Evolutionary conservation across 1,139 yeast species (phyloP).

Genomic region (Diutina pseudorugosa): DNA sequence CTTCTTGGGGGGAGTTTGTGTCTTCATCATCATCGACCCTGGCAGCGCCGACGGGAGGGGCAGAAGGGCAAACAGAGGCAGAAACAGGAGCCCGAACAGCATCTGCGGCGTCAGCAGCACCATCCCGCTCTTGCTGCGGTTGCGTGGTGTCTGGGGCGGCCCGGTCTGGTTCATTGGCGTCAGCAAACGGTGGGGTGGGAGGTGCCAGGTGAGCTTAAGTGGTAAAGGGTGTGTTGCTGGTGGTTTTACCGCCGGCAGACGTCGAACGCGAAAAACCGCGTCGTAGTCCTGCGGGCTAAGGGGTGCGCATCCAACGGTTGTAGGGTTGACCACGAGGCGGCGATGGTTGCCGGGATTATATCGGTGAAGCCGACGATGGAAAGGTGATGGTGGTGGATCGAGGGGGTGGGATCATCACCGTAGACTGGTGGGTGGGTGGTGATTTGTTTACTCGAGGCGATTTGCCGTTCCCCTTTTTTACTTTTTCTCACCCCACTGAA

Average conservation of each 20-base stretch:
- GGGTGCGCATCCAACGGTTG: background rate
- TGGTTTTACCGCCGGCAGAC: background rate
- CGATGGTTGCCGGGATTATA: background rate
- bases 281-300: background rate
- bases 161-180: constrained; percentile 2
- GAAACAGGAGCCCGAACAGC: constrained; percentile 1
- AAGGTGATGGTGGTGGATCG: no score
- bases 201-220: no score
- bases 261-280: background rate
- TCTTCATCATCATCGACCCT: background rate
- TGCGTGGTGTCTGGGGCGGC: constrained; percentile 3
- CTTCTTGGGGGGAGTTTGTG: background rate
- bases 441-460: no score
- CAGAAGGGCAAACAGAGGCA: background rate
- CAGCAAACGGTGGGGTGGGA: no score
- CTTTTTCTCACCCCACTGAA: no score
- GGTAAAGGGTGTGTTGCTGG: background rate
- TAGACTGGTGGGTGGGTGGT: no score
- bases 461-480: no score
- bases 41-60: background rate
- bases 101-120: constrained; percentile 4
- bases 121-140: background rate
- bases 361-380: no score
- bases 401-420: no score
- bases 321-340: background rate